Percentiles rank a stretch among this genome's conserved stretches.
Conservation (phyloP, 257 asterid genomes). For the Solanum stenotomum region DNA sequence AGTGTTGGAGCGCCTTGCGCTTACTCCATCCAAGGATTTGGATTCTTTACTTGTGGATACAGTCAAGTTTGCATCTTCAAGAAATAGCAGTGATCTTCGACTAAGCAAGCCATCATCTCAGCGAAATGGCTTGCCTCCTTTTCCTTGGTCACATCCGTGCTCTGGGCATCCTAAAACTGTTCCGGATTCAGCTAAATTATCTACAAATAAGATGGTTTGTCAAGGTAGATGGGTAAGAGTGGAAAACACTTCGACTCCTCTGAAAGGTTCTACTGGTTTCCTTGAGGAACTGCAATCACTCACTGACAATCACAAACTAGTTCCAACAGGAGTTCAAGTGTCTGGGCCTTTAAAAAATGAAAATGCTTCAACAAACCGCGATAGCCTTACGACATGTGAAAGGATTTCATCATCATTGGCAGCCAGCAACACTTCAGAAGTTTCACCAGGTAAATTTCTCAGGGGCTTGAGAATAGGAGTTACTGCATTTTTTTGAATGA, state of each 20-base stretch:
- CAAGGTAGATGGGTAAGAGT: slow-evolving; percentile 82
- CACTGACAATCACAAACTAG: slow-evolving; percentile 52
- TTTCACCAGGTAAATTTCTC: slow-evolving; percentile 50
- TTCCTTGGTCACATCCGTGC: slow-evolving; percentile 78
- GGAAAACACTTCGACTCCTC: slow-evolving; percentile 26
- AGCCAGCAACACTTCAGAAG: slow-evolving; percentile 38
- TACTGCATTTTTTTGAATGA: neutral
- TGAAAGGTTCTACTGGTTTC: slow-evolving; percentile 36
- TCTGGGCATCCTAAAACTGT: slow-evolving; percentile 57
- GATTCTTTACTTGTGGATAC: slow-evolving; percentile 69
- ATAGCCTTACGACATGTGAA: slow-evolving; percentile 12
- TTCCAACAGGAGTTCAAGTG: slow-evolving; percentile 34
- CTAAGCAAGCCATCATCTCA: slow-evolving; percentile 40
- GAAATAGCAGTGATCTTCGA: slow-evolving; percentile 52
- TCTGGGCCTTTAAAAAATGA: slow-evolving; percentile 21
- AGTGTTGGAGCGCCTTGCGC: slow-evolving; percentile 62
- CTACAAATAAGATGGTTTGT: slow-evolving; percentile 55
- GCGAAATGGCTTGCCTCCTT: slow-evolving; percentile 80
- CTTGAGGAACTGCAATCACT: slow-evolving; percentile 52
- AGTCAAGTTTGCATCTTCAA: slow-evolving; percentile 43
- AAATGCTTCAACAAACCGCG: slow-evolving; percentile 10
- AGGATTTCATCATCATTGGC: slow-evolving; percentile 26
- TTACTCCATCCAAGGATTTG: slow-evolving; percentile 74
- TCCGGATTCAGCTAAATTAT: slow-evolving; percentile 55
- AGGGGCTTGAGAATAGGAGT: neutral